Evolutionary conservation across 352 stramenopile species (phyloP).

Genomic region (Pythium monospermum): DNA sequence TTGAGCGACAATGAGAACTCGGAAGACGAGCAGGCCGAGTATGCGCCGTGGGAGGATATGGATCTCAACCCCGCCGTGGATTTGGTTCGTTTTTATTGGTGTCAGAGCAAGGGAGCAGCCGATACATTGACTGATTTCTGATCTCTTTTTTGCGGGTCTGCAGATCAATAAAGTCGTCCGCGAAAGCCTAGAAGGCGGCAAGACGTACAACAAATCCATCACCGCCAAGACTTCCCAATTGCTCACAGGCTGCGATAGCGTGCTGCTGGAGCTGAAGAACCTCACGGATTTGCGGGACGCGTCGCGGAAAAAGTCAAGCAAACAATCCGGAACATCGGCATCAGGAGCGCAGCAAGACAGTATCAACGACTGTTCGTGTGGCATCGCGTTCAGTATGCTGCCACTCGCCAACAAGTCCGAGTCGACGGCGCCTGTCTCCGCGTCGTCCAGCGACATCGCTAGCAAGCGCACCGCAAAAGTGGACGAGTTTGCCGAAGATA

Average conservation of each 20-base stretch:
- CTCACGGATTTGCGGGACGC: slow-evolving; percentile 51
- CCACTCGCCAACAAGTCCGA: slow-evolving; percentile 26
- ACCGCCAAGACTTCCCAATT: slow-evolving; percentile 76
- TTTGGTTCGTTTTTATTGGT: slow-evolving; percentile 31
- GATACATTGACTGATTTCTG: slow-evolving; percentile 1
- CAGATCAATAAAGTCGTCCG: slow-evolving; percentile 60
- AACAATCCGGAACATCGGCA: slow-evolving; percentile 9
- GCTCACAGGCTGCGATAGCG: slow-evolving; percentile 64
- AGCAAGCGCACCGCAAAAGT: slow-evolving; percentile 16
- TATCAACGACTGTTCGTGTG: slow-evolving; percentile 50
- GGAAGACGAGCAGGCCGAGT: slow-evolving; percentile 77
- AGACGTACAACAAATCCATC: slow-evolving; percentile 85
- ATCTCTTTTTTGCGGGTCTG: no score
- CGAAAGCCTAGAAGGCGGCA: slow-evolving; percentile 67
- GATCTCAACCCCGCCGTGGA: slow-evolving; percentile 81
- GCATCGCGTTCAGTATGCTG: slow-evolving; percentile 57
- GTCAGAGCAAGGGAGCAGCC: no score
- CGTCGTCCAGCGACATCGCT: background rate
- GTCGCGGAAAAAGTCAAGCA: slow-evolving; percentile 36
- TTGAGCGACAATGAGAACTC: slow-evolving; percentile 78
- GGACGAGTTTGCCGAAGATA: slow-evolving; percentile 66
- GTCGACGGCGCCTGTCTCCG: slow-evolving; percentile 4
- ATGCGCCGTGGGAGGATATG: slow-evolving; percentile 73
- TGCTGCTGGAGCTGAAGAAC: slow-evolving; percentile 74
- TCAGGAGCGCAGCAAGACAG: slow-evolving; percentile 2